These are phyloP conservation scores for Tubosaeta sp. DNA, from an alignment of 768 basidiomycete species.

Conservation along the genomic window DNA sequence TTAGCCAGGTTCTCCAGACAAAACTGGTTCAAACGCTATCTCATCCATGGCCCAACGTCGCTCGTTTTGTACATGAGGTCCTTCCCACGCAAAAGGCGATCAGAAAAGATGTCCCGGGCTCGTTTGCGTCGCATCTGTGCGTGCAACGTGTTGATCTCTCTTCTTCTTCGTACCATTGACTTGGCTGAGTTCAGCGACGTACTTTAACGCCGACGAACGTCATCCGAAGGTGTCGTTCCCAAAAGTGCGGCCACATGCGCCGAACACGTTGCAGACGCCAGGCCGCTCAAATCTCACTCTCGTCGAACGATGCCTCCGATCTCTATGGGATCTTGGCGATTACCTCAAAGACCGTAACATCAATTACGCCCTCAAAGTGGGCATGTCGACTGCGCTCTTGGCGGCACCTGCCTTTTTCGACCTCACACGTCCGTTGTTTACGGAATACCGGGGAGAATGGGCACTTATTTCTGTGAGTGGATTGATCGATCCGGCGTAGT, in stretches of 20 bases:
- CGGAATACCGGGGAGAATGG: conserved; percentile 90
- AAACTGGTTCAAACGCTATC: conserved; percentile 39
- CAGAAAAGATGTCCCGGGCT: conserved; percentile 15
- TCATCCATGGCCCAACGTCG: conserved; percentile 22
- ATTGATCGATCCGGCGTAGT: conserved; percentile 6
- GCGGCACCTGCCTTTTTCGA: conserved; percentile 89
- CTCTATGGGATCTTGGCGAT: conserved; percentile 67
- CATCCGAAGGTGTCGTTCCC: conserved; percentile 68
- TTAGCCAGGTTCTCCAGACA: conserved; percentile 36
- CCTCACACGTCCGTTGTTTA: conserved; percentile 68
- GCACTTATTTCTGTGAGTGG: conserved; percentile 80
- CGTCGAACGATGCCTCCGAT: conserved; percentile 60
- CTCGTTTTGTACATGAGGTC: conserved; percentile 21
- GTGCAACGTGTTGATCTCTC: neutral
- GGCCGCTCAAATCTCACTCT: conserved; percentile 53
- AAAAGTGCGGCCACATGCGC: conserved; percentile 75
- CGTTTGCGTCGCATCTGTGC: conserved; percentile 42
- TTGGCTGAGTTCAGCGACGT: conserved; percentile 36
- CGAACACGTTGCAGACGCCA: conserved; percentile 82
- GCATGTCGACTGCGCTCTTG: conserved; percentile 76
- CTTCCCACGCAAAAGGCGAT: conserved; percentile 8
- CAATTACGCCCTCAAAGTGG: conserved; percentile 86
- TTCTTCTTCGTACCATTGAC: conserved; percentile 8
- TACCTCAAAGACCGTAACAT: conserved; percentile 67
- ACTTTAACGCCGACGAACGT: conserved; percentile 46